Percentiles rank a stretch among this genome's conserved stretches.
Evolutionary conservation across 306 rosid species (phyloP).

Genomic region (Vigna mungo): DNA sequence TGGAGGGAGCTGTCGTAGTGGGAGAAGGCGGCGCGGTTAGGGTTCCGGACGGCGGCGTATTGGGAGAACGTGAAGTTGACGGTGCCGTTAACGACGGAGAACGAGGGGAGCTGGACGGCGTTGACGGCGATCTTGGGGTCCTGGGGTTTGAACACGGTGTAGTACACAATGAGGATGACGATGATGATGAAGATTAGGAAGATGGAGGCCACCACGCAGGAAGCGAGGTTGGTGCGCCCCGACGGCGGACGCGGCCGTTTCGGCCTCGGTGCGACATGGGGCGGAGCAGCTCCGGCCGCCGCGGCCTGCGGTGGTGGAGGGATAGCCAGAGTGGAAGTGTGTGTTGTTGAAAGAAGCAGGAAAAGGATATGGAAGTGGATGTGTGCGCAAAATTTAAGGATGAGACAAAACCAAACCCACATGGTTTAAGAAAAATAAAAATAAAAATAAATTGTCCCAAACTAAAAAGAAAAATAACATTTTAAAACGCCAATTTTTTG

Average conservation of each 20-base stretch:
- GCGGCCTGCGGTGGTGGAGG: constrained; percentile 32
- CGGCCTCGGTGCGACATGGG: background rate
- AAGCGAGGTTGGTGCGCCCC: constrained; percentile 90
- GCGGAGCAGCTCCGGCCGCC: constrained; percentile 35
- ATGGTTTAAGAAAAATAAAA: background rate
- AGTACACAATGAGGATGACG: constrained; percentile 75
- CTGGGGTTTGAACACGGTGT: constrained; percentile 86
- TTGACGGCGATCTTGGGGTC: constrained; percentile 79
- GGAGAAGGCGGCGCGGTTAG: constrained; percentile 77
- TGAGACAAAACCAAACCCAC: constrained; percentile 27
- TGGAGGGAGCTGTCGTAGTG: constrained; percentile 92
- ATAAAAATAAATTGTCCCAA: background rate
- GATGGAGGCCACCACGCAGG: constrained; percentile 86
- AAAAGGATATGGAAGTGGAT: background rate
- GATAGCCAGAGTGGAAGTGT: constrained; percentile 16
- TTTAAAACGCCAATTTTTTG: no score
- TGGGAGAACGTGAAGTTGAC: constrained; percentile 92
- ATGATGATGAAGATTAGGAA: constrained; percentile 79
- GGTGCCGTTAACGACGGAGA: constrained; percentile 77
- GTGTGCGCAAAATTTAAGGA: background rate
- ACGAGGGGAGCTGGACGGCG: constrained; percentile 87
- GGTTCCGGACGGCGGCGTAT: constrained; percentile 79
- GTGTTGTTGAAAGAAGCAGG: background rate
- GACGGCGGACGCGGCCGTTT: constrained; percentile 72
- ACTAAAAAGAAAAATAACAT: no score